A percentile compares a stretch with the other conserved stretches of the same genome.
These are phyloP conservation scores for Pseudopyrenochaeta lycopersici DNA, from an alignment of 2,329 filamentous ascomycete genomes.

Conservation along the genomic window DNA sequence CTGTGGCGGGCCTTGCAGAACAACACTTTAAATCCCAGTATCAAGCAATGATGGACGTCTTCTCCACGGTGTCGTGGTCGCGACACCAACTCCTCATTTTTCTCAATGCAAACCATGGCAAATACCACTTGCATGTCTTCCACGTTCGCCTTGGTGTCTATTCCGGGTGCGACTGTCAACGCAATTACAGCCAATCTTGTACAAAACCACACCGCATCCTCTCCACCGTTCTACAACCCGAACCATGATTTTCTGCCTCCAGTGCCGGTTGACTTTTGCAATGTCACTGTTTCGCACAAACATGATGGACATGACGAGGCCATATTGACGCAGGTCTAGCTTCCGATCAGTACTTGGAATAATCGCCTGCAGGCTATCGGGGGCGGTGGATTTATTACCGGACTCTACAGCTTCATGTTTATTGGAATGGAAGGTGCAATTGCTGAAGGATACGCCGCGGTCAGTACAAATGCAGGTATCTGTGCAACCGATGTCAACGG, in stretches of 20 bases:
- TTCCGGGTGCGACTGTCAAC: neutral
- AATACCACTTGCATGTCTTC: too few relatives aligned
- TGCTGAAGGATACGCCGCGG: neutral
- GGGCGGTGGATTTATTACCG: conserved; percentile 34
- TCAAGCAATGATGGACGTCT: too few relatives aligned
- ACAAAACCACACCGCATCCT: neutral
- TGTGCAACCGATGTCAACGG: too few relatives aligned
- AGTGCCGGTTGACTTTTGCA: conserved; percentile 19
- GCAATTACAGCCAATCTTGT: neutral
- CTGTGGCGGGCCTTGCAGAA: too few relatives aligned
- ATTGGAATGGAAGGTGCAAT: conserved; percentile 15
- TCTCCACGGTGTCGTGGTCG: too few relatives aligned
- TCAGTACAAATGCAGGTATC: too few relatives aligned
- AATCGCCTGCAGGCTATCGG: conserved; percentile 31
- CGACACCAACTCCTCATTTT: too few relatives aligned
- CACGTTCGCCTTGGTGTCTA: too few relatives aligned
- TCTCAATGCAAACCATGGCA: too few relatives aligned
- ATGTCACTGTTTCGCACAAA: conserved; percentile 26
- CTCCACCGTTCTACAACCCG: neutral
- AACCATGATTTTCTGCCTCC: neutral
- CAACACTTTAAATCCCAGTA: too few relatives aligned
- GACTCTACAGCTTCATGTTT: conserved; percentile 10
- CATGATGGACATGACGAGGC: conserved; percentile 27
- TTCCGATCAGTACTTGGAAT: conserved; percentile 32
- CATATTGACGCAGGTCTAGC: conserved; percentile 19